Conservation (phyloP, 352 stramenopile species). For the Phytophthora foliorum region DNA sequence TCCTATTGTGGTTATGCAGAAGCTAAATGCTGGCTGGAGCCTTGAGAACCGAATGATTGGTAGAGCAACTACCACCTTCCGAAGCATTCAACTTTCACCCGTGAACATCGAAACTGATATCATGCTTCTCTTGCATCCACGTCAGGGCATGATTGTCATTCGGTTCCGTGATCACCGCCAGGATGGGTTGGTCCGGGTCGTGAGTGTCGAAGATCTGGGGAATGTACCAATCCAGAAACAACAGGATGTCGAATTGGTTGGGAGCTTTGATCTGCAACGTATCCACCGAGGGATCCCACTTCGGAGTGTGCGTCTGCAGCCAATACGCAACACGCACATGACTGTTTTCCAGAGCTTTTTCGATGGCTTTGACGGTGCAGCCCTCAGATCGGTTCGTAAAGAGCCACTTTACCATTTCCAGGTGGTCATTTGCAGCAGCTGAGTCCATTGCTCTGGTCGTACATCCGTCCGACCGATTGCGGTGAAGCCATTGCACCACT, state of each 20-base stretch:
- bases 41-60: background rate
- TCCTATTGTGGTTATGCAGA: background rate
- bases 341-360: constrained; percentile 13
- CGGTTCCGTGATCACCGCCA: constrained; percentile 13
- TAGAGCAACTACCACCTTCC: background rate
- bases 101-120: constrained; percentile 2
- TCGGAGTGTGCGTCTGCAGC: constrained; percentile 4
- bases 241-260: constrained; percentile 15
- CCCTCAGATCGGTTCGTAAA: constrained; percentile 11
- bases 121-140: constrained; percentile 11
- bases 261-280: constrained; percentile 9
- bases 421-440: constrained; percentile 12
- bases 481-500: constrained; percentile 11
- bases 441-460: constrained; percentile 18
- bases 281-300: constrained; percentile 9
- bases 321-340: constrained; percentile 11
- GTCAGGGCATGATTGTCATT: constrained; percentile 1
- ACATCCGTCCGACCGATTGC: constrained; percentile 11
- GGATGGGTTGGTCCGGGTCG: constrained; percentile 3
- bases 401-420: constrained; percentile 15
- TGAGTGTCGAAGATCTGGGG: constrained; percentile 4
- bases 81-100: background rate
- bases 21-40: background rate
- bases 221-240: constrained; percentile 11
- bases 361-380: constrained; percentile 12